Evolutionary conservation across 495 filamentous ascomycete genomes (phyloP), one percentile per base, ranked within the genome.

Genomic region (Aspergillus cavernicola): DNA sequence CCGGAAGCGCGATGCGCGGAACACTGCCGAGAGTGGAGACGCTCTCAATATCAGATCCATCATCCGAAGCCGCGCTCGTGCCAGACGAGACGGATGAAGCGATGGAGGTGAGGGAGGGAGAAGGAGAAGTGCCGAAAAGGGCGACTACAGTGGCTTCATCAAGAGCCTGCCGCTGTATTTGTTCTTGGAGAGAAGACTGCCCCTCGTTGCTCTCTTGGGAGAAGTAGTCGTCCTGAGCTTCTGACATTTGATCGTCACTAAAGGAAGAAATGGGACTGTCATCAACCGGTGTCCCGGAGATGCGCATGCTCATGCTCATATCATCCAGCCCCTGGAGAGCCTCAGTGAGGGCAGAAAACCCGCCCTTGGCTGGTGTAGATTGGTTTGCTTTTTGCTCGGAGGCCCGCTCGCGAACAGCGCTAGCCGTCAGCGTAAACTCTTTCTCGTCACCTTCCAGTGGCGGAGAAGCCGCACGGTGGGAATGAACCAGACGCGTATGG

Each of bases 391-490:
- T 80, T 57, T 79, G 79, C 56, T 74, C 70, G 6, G 75, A 70
- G n/a, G 74, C 88, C 52, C 88, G 81, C 72, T 87, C 87, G 59
- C 90, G 89, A 68, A 97, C 81, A 37, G 84, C 86, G 61, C 86
- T 85, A 8, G 93, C 93, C 6, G 92, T 97, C 71, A 92, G 90
- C 3, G 90, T 96, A 64, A 98, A 98, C 70, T 97, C 93, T 61
- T 86, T 88, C 73, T 98, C 93, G 57, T 97, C 93, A 57, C 89
- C 87, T 73, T 98, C 93, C 24, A 97, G 80, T 19, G 89, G 90
- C 42, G 95, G 93, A 56, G 87, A 90, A 43, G 82, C 81, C 7
- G 84, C 85, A 49, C 87, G 84, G 50, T 84, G 75, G 31, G 85
- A 87, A 63, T 86, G 86, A 64, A 76, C 68, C 45, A 77, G 61